Evolutionary conservation across 768 basidiomycete genomes (phyloP).

Genomic region (Boletus tomentosulus): DNA sequence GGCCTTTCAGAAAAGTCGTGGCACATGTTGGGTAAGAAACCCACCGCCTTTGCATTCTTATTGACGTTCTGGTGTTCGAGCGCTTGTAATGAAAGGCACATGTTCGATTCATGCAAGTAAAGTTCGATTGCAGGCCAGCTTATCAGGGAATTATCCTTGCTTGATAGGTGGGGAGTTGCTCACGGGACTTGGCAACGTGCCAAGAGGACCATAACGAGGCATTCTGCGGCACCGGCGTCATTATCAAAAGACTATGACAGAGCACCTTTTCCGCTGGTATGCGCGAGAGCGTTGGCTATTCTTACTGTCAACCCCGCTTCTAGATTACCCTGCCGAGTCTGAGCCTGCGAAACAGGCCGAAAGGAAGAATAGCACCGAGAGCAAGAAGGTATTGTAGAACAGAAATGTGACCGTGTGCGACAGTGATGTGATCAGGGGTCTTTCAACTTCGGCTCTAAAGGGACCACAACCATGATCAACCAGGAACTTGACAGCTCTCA

Average conservation of each 20-base stretch:
- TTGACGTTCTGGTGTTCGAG: background rate
- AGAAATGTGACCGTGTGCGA: background rate
- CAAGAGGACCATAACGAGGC: background rate
- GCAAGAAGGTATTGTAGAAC: background rate
- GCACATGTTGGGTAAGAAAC: background rate
- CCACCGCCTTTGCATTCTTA: background rate
- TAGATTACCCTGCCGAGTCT: background rate
- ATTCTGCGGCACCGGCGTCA: background rate
- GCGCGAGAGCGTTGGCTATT: background rate
- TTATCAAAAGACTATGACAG: background rate
- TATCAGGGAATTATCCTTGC: background rate
- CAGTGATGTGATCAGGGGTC: background rate
- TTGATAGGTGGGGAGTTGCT: background rate
- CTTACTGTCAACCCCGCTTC: background rate
- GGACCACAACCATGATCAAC: conserved; percentile 39
- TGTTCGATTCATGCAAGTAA: background rate
- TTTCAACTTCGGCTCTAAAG: conserved; percentile 62
- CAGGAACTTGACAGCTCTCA: background rate
- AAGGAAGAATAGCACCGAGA: background rate
- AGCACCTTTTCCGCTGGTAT: background rate
- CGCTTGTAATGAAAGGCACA: too few species aligned
- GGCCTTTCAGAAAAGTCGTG: too few species aligned
- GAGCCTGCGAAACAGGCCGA: background rate
- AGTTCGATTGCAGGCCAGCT: background rate
- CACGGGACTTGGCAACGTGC: background rate